A percentile compares a stretch with the other conserved stretches of the same genome.
Conservation (phyloP, 2,329 filamentous ascomycete species). For the Xylaria arbuscula region DNA sequence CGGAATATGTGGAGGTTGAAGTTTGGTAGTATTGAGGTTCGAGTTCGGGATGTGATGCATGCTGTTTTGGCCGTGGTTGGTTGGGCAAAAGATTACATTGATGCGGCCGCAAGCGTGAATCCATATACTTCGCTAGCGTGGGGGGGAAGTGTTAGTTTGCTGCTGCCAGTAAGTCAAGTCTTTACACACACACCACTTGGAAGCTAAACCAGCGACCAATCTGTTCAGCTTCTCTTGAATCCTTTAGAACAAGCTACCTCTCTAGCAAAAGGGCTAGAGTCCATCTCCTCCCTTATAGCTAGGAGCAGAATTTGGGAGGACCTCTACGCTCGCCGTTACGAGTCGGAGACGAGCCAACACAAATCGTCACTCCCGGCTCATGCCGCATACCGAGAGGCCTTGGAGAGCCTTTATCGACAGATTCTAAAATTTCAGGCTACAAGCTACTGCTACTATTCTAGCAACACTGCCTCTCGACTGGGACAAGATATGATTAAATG, state of each 20-base stretch:
- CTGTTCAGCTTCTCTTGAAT: slow-evolving; percentile 6
- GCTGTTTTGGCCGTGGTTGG: background rate
- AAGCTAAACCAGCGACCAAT: background rate
- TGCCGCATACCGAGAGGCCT: background rate
- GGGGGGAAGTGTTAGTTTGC: slow-evolving; percentile 9
- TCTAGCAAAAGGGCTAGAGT: slow-evolving; percentile 9
- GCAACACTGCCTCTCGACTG: background rate
- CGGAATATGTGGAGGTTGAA: slow-evolving; percentile 11
- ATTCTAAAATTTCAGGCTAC: slow-evolving; percentile 16
- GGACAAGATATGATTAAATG: slow-evolving; percentile 9
- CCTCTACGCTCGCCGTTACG: slow-evolving; percentile 11
- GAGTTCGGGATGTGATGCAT: slow-evolving; percentile 2
- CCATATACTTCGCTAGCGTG: slow-evolving; percentile 13
- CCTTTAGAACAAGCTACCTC: slow-evolving; percentile 8
- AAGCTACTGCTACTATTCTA: slow-evolving; percentile 22
- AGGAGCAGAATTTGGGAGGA: slow-evolving; percentile 17
- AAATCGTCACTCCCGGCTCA: background rate
- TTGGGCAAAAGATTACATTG: slow-evolving; percentile 12
- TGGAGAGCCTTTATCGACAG: slow-evolving; percentile 18
- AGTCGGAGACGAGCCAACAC: background rate
- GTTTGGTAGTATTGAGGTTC: slow-evolving; percentile 6
- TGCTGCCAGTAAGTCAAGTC: slow-evolving; percentile 12
- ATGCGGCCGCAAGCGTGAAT: slow-evolving; percentile 2
- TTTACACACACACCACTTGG: background rate
- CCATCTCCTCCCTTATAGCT: slow-evolving; percentile 15